Evolutionary conservation across 805 yeast genomes (phyloP).

Genomic region (Candida golubevii): DNA sequence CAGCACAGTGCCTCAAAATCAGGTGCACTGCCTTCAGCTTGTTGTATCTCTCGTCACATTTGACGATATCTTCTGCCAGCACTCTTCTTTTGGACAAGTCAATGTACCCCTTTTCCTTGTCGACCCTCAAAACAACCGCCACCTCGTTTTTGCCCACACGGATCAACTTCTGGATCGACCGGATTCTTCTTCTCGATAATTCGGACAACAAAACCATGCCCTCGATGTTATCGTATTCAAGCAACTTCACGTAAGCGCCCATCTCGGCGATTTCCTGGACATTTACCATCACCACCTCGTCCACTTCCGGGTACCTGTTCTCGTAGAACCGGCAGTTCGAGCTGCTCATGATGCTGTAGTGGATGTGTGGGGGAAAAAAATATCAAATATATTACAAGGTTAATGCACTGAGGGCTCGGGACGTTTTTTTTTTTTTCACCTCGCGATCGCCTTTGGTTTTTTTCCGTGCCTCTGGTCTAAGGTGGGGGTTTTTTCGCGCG

Average conservation of each 20-base stretch:
- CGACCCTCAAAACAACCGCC: constrained; percentile 95
- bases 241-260: constrained; percentile 96
- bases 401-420: too few species aligned
- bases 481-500: not conserved
- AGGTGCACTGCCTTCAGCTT: constrained; percentile 97
- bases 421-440: not conserved
- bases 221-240: constrained; percentile 97
- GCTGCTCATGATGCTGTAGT: constrained; percentile 55
- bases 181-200: constrained; percentile 95
- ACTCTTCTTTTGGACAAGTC: constrained; percentile 97
- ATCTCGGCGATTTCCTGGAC: constrained; percentile 98
- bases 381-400: too few species aligned
- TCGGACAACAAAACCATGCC: constrained; percentile 97
- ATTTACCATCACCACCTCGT: constrained; percentile 98
- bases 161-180: constrained; percentile 94
- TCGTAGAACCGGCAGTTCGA: constrained; percentile 95
- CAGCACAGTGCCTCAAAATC: constrained; percentile 97
- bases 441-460: not conserved
- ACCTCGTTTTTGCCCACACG: constrained; percentile 99
- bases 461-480: not conserved
- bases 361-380: not conserved
- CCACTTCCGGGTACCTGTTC: constrained; percentile 97
- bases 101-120: constrained; percentile 97
- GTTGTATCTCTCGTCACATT: constrained; percentile 96
- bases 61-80: constrained; percentile 92